Base-by-base conservation (phyloP, 208 protist species). In the Trypanosoma boissoni region DNA sequence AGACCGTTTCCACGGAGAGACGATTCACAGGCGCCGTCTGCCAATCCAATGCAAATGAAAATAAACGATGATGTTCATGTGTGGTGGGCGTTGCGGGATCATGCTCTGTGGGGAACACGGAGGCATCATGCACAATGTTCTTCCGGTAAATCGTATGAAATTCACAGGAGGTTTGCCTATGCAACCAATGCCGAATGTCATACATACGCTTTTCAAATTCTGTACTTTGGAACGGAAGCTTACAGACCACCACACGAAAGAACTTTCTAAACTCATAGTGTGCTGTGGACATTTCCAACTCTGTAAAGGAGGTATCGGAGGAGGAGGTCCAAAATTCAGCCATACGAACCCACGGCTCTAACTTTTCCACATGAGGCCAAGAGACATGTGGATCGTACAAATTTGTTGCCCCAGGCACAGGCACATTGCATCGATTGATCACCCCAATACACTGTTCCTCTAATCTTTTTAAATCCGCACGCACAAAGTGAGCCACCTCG, bases 191-290 rank as follows among this genome's bases (percentile, higher is more conserved):
- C 9, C 89, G 78, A 31, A 93, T 89, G 55, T 78, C 76, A 58
- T 95, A 92, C 57, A 95, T 80, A 23, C 89, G 83, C 69, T 93
- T 82, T 67, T 95, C 89, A 66, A 95, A 91, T 68, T 92, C 83
- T 10, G 83, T 91, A 54, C 86, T 92, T 49, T 91, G 83, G 56
- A 95, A 95, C 3, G 89, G 89, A 60, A 95, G 56, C 55, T 92
- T 92, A 16, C 92, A 75, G 10, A 93, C 76, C 32, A 95, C 78
- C 6, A 88, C 76, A 36, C 86, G 86, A 62, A 93, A 95, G 60
- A 82, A 90, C 71, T 91, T 91, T 55, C 89, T 71, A 59, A 92
- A 95, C 60, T 95, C 86, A 70, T 91, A 92, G 63, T 92, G 82
- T 18, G 83, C 71, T n/a, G 89, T 92, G 1, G 86, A 92, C 85